A percentile compares a stretch with the other conserved stretches of the same genome.
phyloP scores from a whole-genome alignment of 257 asterid species.

The Galeopsis tetrahit region DNA sequence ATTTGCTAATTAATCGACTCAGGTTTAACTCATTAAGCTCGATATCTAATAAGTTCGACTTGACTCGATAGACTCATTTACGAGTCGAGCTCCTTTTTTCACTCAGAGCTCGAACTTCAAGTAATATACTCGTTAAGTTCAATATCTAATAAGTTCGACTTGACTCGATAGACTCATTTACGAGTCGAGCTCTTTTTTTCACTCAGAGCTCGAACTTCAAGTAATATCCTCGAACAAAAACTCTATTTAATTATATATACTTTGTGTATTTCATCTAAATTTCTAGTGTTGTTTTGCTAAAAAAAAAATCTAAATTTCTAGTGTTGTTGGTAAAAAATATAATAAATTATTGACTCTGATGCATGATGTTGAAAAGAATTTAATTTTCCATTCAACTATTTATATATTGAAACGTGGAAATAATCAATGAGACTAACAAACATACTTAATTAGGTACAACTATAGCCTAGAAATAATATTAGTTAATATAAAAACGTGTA shows the following conservation, averaged over 20 bases:
- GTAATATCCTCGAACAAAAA: too few species aligned
- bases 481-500: slow-evolving; percentile 24
- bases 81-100: too few species aligned
- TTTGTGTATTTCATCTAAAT: neutral
- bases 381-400: neutral
- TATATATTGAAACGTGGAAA: neutral
- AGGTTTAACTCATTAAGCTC: too few species aligned
- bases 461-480: neutral
- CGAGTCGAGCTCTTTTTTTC: too few species aligned
- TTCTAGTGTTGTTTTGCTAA: neutral
- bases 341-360: neutral
- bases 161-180: too few species aligned
- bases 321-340: neutral
- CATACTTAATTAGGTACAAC: neutral
- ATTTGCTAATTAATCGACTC: too few species aligned
- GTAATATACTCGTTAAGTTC: too few species aligned
- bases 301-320: neutral
- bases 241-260: neutral
- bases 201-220: too few species aligned
- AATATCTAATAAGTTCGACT: too few species aligned
- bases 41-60: too few species aligned
- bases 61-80: too few species aligned
- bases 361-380: neutral
- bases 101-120: too few species aligned
- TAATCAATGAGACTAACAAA: neutral